Percentiles rank a stretch among this genome's conserved stretches.
These are phyloP conservation scores for Calonectria multiphialidica DNA, from an alignment of 2,329 filamentous ascomycete species.

Conservation along the genomic window DNA sequence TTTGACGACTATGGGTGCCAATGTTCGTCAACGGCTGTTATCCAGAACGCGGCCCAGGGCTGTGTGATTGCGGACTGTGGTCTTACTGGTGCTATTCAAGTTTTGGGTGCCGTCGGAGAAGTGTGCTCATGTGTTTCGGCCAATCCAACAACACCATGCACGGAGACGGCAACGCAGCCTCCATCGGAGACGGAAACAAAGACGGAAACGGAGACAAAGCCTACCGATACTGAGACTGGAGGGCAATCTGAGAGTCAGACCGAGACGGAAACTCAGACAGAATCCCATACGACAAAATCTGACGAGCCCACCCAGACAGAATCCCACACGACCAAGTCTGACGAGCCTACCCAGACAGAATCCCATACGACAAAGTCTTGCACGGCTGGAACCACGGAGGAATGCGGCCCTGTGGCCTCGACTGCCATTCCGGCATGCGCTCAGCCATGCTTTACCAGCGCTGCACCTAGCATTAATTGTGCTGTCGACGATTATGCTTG, in stretches of 20 bases:
- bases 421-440: slow-evolving; percentile 44
- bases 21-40: slow-evolving; percentile 35
- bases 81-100: slow-evolving; percentile 25
- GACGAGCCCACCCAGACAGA: not conserved
- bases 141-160: slow-evolving; percentile 37
- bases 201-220: not conserved
- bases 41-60: slow-evolving; percentile 35
- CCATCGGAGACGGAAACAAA: slow-evolving; percentile 10
- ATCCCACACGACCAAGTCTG: not conserved
- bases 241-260: not conserved
- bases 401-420: slow-evolving; percentile 43
- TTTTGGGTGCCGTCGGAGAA: slow-evolving; percentile 34
- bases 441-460: slow-evolving; percentile 43
- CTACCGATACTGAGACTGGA: not conserved
- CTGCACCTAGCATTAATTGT: slow-evolving; percentile 44
- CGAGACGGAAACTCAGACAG: not conserved
- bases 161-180: slow-evolving; percentile 1
- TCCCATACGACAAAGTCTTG: slow-evolving; percentile 9
- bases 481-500: slow-evolving; percentile 43
- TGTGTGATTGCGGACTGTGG: slow-evolving; percentile 43
- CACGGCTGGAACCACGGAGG: slow-evolving; percentile 24
- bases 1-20: slow-evolving; percentile 41
- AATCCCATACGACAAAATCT: not conserved
- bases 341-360: not conserved
- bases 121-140: slow-evolving; percentile 41